phyloP scores from a whole-genome alignment of 2,329 filamentous ascomycete species.

The Periconia sp. region DNA sequence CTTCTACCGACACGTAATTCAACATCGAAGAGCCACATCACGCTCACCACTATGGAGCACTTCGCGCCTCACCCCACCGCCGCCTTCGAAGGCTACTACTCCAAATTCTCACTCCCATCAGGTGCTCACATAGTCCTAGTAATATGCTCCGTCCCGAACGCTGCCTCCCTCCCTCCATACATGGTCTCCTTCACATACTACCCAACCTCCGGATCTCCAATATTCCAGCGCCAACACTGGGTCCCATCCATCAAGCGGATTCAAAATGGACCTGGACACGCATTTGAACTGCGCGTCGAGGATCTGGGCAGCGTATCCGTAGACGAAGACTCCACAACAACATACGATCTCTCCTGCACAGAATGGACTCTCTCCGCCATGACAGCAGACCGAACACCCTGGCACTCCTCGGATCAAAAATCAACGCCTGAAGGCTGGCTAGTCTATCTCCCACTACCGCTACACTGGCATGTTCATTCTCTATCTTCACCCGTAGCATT shows the following conservation, averaged over 20 bases:
- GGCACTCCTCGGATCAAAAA: constrained; percentile 35
- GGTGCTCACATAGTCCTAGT: constrained; percentile 55
- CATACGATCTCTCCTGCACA: constrained; percentile 37
- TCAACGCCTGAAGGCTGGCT: constrained; percentile 54
- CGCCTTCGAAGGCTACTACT: constrained; percentile 59
- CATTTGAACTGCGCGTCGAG: constrained; percentile 50
- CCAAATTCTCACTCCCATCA: constrained; percentile 55
- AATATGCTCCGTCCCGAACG: constrained; percentile 54
- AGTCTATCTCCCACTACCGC: constrained; percentile 53
- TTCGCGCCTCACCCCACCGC: constrained; percentile 49
- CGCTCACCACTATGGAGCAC: constrained; percentile 46
- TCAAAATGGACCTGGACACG: constrained; percentile 29
- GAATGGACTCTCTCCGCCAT: constrained; percentile 50
- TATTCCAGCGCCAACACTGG: constrained; percentile 53
- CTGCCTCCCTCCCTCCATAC: constrained; percentile 44
- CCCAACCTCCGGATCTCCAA: constrained; percentile 37
- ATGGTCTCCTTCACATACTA: constrained; percentile 60
- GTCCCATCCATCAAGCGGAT: constrained; percentile 48
- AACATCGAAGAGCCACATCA: background rate
- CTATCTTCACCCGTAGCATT: constrained; percentile 50
- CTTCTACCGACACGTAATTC: background rate
- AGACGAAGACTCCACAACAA: constrained; percentile 43
- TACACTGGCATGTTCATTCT: constrained; percentile 60
- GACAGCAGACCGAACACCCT: constrained; percentile 47
- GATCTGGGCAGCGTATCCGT: constrained; percentile 49